Evolutionary conservation across 1,284 basidiomycete genomes (phyloP).

Genomic region (Calocybe gambosa): DNA sequence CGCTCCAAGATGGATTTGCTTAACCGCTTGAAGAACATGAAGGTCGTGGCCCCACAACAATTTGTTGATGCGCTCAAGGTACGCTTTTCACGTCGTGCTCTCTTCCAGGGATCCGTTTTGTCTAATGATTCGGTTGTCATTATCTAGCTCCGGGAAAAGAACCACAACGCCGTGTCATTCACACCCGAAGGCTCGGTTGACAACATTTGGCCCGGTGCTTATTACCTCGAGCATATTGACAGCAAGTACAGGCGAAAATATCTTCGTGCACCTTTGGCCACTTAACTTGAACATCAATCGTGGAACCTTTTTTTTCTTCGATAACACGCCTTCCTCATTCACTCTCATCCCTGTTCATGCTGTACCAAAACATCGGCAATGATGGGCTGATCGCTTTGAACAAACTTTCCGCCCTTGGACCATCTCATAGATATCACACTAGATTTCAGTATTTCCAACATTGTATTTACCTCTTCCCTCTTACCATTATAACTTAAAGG

Average conservation of each 20-base stretch:
- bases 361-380: no score
- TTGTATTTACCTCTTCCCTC: constrained; percentile 11
- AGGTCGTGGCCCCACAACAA: constrained; percentile 86
- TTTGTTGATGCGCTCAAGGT: constrained; percentile 48
- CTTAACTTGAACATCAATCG: background rate
- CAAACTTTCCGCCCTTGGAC: no score
- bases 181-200: constrained; percentile 82
- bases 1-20: constrained; percentile 75
- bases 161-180: constrained; percentile 90
- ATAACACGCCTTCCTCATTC: no score
- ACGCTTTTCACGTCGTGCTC: constrained; percentile 27
- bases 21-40: constrained; percentile 77
- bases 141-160: constrained; percentile 83
- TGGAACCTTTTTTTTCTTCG: no score
- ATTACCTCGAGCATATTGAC: constrained; percentile 93
- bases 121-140: no score
- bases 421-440: constrained; percentile 8
- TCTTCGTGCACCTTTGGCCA: constrained; percentile 44
- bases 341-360: no score
- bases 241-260: constrained; percentile 92
- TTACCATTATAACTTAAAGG: background rate
- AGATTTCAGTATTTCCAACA: constrained; percentile 11
- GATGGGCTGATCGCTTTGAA: no score
- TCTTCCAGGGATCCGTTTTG: no score
- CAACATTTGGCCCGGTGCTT: constrained; percentile 92